Percentiles rank a stretch among this genome's conserved stretches.
Evolutionary conservation across 441 rosid genomes (phyloP).

Genomic region (Flueggea neowawraea): DNA sequence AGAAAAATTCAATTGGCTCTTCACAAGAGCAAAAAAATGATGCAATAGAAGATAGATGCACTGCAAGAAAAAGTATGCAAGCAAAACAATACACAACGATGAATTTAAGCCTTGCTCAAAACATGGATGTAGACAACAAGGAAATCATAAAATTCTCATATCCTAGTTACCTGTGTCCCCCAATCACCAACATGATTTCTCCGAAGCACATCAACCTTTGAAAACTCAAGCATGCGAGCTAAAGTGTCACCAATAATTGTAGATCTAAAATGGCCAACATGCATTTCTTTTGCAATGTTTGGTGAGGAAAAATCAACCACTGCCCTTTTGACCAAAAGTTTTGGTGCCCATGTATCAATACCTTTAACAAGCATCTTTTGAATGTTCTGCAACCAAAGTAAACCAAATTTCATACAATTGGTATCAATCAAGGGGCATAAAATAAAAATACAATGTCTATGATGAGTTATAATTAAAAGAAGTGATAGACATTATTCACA

Average conservation of each 20-base stretch:
- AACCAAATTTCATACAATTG: neutral
- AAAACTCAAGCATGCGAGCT: constrained; percentile 91
- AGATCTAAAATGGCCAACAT: constrained; percentile 92
- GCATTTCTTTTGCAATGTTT: constrained; percentile 97
- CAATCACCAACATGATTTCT: constrained; percentile 99
- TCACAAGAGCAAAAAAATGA: no score
- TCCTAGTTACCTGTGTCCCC: constrained; percentile 84
- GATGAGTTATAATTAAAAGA: neutral
- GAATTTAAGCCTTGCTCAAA: neutral
- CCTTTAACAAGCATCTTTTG: constrained; percentile 77
- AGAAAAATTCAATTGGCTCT: no score
- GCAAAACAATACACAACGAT: neutral
- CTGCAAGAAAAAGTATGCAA: neutral
- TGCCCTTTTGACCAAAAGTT: constrained; percentile 50
- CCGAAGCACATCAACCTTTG: constrained; percentile 83
- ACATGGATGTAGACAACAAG: neutral
- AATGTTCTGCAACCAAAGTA: constrained; percentile 45
- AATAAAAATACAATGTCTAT: neutral
- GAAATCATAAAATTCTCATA: constrained; percentile 2
- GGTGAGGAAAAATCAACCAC: constrained; percentile 98
- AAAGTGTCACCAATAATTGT: constrained; percentile 92
- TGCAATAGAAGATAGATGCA: no score
- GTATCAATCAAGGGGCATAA: constrained; percentile 3
- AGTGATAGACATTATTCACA: neutral
- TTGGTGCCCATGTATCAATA: constrained; percentile 81